Evolutionary conservation across 495 filamentous ascomycete genomes (phyloP), one percentile per base, ranked within the genome.

Genomic region (Patellaria atrata): DNA sequence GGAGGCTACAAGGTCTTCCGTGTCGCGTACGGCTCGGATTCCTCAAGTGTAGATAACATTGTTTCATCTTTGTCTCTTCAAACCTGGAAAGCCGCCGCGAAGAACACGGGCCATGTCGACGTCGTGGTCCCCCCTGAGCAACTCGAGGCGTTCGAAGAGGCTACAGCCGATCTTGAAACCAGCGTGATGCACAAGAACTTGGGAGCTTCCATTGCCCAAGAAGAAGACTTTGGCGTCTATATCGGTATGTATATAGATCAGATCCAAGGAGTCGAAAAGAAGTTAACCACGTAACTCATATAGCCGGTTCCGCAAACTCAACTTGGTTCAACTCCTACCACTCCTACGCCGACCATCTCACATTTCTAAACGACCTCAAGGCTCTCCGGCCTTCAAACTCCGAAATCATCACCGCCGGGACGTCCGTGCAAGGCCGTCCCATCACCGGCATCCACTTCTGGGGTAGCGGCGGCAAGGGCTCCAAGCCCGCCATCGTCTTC

Each of bases 311-410:
- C 3, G 41, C 35, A 28, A 43, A 53, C 16, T 13, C 57, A 6
- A 52, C 63, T 4, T 75, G 67, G 67, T 75, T 74, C 54, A 58
- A 70, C 41, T 48, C 60, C 23, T 76, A 75, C 44, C 71, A 76
- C 32, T 38, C 57, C 1, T 70, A 71, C 41, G 56, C 52, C 6
- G 70, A 74, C 38, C 73, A 77, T 43, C 20, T 67, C 14, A 51
- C 51, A 22, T 77, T 61, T 38, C 55, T 72, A 43, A 53, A 51
- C 10, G 66, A 71, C 31, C 60, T 77, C 5, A 48, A 55, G 5
- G 57, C 58, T 0, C 40, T 53, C 9, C 68, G 63, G 38, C 56
- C 70, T 4, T 37, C 43, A 12, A 64, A 69, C 38, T 62, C 69
- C 1, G 65, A 73, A 49, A 59, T 73, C 27, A 47, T 75, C 36